These are phyloP conservation scores for Xylaria venustula DNA, from an alignment of 495 filamentous ascomycete species.

Conservation along the genomic window DNA sequence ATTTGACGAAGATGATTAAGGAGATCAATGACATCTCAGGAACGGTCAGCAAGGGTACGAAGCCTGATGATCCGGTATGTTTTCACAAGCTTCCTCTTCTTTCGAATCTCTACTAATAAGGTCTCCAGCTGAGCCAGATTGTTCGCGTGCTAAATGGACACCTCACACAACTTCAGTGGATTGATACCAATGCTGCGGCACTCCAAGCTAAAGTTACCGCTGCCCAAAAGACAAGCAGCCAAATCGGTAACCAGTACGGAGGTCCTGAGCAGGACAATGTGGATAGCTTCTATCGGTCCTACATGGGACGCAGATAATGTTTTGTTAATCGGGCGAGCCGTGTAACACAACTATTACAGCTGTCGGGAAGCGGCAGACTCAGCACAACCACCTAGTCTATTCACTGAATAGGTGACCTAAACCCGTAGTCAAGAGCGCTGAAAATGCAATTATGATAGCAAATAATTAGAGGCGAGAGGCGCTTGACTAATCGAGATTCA, in stretches of 20 bases:
- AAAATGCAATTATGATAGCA: slow-evolving; percentile 11
- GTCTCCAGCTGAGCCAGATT: slow-evolving; percentile 77
- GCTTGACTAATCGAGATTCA: slow-evolving; percentile 22
- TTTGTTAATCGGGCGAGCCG: slow-evolving; percentile 1
- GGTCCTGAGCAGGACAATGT: slow-evolving; percentile 61
- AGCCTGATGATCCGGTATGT: slow-evolving; percentile 89
- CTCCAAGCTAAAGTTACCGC: slow-evolving; percentile 75
- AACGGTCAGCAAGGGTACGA: slow-evolving; percentile 80
- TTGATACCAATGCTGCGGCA: slow-evolving; percentile 79
- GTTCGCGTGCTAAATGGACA: slow-evolving; percentile 92
- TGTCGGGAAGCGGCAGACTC: neutral
- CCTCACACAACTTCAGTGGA: slow-evolving; percentile 81
- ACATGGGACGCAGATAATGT: slow-evolving; percentile 60
- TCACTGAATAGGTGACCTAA: neutral
- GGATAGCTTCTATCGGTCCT: slow-evolving; percentile 81
- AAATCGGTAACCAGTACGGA: slow-evolving; percentile 61
- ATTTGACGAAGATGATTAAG: slow-evolving; percentile 91
- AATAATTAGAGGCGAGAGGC: slow-evolving; percentile 20
- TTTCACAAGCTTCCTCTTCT: slow-evolving; percentile 8
- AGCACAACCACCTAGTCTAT: neutral
- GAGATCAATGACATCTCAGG: slow-evolving; percentile 89
- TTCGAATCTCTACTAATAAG: slow-evolving; percentile 21
- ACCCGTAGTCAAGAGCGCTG: neutral
- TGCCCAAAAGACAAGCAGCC: slow-evolving; percentile 72
- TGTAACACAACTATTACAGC: neutral